Percentiles rank a stretch among this genome's conserved stretches.
These are phyloP conservation scores for Kodamaea laetipori DNA, from an alignment of 805 yeast genomes.

Conservation along the genomic window DNA sequence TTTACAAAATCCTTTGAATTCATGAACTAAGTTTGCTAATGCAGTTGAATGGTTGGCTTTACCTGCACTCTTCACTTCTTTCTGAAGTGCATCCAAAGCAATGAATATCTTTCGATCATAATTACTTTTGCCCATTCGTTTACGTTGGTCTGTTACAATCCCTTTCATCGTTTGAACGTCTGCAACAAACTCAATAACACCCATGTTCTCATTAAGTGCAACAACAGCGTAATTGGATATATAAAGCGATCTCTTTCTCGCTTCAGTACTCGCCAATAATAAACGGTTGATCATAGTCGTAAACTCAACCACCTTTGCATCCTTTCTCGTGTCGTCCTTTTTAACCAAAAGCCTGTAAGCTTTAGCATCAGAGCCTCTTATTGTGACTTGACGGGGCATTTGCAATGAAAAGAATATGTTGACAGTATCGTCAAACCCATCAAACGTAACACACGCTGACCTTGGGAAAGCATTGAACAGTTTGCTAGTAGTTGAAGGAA, in stretches of 20 bases:
- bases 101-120: conserved; percentile 28
- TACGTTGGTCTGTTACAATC: conserved; percentile 36
- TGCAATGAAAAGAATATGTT: conserved; percentile 80
- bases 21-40: conserved; percentile 20
- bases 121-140: conserved; percentile 22
- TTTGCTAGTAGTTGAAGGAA: conserved; percentile 52
- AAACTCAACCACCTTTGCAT: conserved; percentile 90
- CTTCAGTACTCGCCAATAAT: conserved; percentile 63
- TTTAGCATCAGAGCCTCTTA: conserved; percentile 79
- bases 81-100: conserved; percentile 30
- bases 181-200: conserved; percentile 88
- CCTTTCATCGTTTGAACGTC: conserved; percentile 72
- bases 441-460: conserved; percentile 50
- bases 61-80: conserved; percentile 19
- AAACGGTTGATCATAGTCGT: conserved; percentile 83
- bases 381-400: conserved; percentile 74
- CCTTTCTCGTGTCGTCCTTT: conserved; percentile 91
- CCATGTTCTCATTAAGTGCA: conserved; percentile 83
- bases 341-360: conserved; percentile 78
- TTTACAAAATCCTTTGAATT: conserved; percentile 29
- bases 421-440: conserved; percentile 65
- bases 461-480: conserved; percentile 48
- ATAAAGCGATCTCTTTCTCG: conserved; percentile 68
- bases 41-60: conserved; percentile 16
- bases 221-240: conserved; percentile 86